phyloP scores from a whole-genome alignment of 257 asterid genomes.

The Solanum corneliomulleri region DNA sequence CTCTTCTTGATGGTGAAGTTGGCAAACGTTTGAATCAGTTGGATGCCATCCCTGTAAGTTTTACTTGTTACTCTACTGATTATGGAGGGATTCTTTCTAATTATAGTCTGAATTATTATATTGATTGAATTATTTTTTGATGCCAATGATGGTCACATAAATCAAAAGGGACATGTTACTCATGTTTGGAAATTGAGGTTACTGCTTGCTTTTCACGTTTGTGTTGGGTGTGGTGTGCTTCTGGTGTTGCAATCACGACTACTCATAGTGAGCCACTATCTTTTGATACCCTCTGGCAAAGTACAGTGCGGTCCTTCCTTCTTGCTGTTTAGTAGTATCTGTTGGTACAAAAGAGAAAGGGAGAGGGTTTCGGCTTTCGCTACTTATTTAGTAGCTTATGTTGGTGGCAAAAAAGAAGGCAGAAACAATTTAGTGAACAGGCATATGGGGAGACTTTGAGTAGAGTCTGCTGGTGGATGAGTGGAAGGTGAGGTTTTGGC shows the following conservation, averaged over 20 bases:
- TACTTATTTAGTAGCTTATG: neutral
- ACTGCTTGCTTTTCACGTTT: neutral
- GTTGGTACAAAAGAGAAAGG: neutral
- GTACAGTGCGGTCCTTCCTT: neutral
- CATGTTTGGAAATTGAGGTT: neutral
- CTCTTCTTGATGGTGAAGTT: conserved; percentile 71
- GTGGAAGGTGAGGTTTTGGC: neutral
- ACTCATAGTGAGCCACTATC: neutral
- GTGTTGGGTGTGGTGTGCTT: neutral
- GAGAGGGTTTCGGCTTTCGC: neutral
- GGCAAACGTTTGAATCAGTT: conserved; percentile 73
- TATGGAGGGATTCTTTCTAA: neutral
- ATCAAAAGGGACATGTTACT: neutral
- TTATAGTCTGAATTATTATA: neutral
- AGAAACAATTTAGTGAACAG: neutral
- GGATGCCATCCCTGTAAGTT: conserved; percentile 72
- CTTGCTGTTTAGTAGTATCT: neutral
- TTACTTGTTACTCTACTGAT: neutral
- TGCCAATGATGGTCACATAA: neutral
- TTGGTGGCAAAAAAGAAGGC: neutral
- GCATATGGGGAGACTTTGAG: neutral
- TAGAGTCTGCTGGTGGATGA: neutral
- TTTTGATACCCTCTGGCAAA: neutral
- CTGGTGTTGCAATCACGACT: neutral
- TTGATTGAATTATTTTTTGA: neutral